phyloP scores from a whole-genome alignment of 768 basidiomycete species.

The Galerina marginata region DNA sequence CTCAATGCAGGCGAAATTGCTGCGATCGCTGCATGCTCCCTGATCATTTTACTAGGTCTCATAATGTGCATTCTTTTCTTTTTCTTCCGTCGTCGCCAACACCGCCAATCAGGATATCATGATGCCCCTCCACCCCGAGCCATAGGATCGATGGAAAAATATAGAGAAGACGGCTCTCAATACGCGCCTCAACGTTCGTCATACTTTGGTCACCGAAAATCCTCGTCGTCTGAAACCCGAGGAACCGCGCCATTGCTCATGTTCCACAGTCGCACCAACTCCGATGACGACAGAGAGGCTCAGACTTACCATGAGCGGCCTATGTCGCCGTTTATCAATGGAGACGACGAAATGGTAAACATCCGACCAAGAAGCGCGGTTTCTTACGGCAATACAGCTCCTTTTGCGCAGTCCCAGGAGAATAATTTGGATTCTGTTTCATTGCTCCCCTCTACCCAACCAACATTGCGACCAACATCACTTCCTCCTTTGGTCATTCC shows the following conservation, averaged over 20 bases:
- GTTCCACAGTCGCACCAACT: background rate
- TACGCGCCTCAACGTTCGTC: no score
- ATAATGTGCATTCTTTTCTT: constrained; percentile 2
- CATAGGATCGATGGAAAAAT: background rate
- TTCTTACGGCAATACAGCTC: background rate
- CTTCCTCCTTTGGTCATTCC: background rate
- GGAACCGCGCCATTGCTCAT: background rate
- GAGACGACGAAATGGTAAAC: background rate
- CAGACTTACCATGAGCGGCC: background rate
- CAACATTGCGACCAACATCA: background rate
- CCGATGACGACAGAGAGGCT: background rate
- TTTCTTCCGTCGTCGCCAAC: background rate
- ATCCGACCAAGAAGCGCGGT: background rate
- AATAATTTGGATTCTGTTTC: background rate
- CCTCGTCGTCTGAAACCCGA: background rate
- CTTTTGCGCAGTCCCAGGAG: background rate
- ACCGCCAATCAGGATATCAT: background rate
- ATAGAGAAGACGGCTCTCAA: background rate
- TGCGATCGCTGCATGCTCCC: background rate
- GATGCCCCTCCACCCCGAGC: background rate
- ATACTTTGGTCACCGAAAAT: background rate
- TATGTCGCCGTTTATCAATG: constrained; percentile 4
- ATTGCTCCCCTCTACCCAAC: background rate
- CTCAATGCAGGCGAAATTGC: constrained; percentile 2
- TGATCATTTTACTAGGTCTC: background rate